phyloP scores from a whole-genome alignment of 495 filamentous ascomycete genomes.

The Penicillium desertorum region DNA sequence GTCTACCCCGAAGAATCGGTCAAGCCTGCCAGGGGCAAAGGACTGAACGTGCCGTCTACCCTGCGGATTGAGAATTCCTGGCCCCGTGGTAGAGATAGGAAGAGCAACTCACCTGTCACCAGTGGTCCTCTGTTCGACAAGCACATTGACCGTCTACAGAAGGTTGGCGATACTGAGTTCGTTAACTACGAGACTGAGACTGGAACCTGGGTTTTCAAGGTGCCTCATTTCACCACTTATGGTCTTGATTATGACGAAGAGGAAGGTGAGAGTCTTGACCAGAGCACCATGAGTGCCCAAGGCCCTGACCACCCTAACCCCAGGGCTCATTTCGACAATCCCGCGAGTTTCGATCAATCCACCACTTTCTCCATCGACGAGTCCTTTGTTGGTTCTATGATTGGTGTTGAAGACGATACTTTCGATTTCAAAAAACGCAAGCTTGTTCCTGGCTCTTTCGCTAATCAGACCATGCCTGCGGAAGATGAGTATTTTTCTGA shows the following conservation, averaged over 20 bases:
- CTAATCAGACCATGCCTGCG: constrained; percentile 55
- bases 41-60: constrained; percentile 84
- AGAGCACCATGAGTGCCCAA: constrained; percentile 56
- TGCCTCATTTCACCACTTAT: constrained; percentile 95
- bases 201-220: constrained; percentile 86
- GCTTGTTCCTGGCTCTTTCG: constrained; percentile 77
- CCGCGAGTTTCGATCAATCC: constrained; percentile 45
- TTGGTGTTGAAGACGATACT: constrained; percentile 69
- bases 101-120: constrained; percentile 51
- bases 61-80: constrained; percentile 87
- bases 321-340: constrained; percentile 42
- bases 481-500: constrained; percentile 44
- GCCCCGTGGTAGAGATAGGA: constrained; percentile 69
- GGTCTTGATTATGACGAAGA: constrained; percentile 86
- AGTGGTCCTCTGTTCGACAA: constrained; percentile 64
- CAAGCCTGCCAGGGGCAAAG: constrained; percentile 81
- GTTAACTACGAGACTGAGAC: constrained; percentile 71
- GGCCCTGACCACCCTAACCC: constrained; percentile 58
- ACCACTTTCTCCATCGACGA: constrained; percentile 52
- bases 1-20: constrained; percentile 74
- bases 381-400: constrained; percentile 47
- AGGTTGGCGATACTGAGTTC: constrained; percentile 76
- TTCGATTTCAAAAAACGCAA: constrained; percentile 78
- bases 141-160: constrained; percentile 78
- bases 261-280: constrained; percentile 53